Base-by-base conservation (phyloP, 1,284 basidiomycete genomes). In the Naganishia liquefaciens region DNA sequence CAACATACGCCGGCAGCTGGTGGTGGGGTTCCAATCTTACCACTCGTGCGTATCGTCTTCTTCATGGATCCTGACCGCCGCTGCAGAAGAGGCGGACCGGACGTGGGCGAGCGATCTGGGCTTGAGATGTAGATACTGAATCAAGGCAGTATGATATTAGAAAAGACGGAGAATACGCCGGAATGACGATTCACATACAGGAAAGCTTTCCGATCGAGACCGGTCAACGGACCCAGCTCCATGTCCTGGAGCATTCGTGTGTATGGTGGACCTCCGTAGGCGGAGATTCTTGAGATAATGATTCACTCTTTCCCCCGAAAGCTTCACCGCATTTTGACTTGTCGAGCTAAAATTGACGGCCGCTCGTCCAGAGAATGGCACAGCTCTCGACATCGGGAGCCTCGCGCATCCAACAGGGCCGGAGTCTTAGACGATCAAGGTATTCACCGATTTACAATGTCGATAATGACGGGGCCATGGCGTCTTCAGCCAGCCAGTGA, bases 21-120 rank as follows among this genome's bases (percentile, higher is more conserved):
- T 60, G 50, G 46, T 60, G 57, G 49, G 57, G 57, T 60, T 60
- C 57, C 57, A 60, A 49, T 60, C 57, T 39, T 60, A 60, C 57
- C 57, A 60, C 33, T 60, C 57, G 21, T 60, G 47, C 25, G 23
- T 50, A 25, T 60, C 57, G 40, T 60, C 57, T 37, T 60, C 57
- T n/a, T 60, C 57, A 27, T 47, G 23, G 30, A 60, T 21, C 28
- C 57, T 60, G 37, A 50, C 46, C 25, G 57, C 57, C 13, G 46
- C 49, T 19, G 57, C 57, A 19, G 21, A 50, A 6, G 57, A 60
- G 15, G 57, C 57, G 9, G 46, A 40, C 17, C 57, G 57, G 13
- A 25, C 27, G 9, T 60, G 46, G 21, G 42, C 23, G n/a, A 58
- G 30, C 13, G 57, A 40, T 50, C 33, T 50, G 33, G 57, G 57